phyloP scores from a whole-genome alignment of 345 rosid genomes.

The Citrus glauca region DNA sequence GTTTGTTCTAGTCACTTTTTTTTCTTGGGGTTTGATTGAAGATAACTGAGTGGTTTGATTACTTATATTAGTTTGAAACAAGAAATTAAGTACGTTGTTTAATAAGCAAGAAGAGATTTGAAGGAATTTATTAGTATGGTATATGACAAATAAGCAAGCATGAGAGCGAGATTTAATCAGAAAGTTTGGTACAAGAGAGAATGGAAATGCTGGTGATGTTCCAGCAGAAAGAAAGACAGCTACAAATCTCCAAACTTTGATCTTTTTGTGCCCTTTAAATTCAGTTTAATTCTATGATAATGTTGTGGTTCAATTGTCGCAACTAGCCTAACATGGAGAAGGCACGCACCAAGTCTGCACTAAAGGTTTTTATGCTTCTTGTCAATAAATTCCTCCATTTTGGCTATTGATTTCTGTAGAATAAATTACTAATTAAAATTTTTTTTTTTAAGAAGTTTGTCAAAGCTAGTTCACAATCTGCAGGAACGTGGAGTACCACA shows the following conservation, averaged over 20 bases:
- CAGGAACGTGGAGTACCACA: slow-evolving; percentile 39
- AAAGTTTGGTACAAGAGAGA: slow-evolving; percentile 67
- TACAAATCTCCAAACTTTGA: slow-evolving; percentile 73
- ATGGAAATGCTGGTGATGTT: slow-evolving; percentile 46
- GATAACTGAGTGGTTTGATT: not conserved
- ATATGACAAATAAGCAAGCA: slow-evolving; percentile 27
- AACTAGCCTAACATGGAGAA: slow-evolving; percentile 46
- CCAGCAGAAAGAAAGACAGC: slow-evolving; percentile 58
- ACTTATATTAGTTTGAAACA: not conserved
- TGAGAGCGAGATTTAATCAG: slow-evolving; percentile 78
- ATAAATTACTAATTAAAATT: not conserved
- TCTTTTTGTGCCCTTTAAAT: slow-evolving; percentile 38
- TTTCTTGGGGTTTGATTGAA: not conserved
- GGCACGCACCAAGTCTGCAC: slow-evolving; percentile 53
- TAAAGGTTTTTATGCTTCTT: slow-evolving; percentile 40
- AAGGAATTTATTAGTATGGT: slow-evolving; percentile 29
- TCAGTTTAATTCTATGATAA: slow-evolving; percentile 22
- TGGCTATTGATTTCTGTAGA: not conserved
- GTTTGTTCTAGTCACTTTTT: not conserved
- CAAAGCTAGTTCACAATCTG: slow-evolving; percentile 42
- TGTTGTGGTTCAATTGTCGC: not conserved
- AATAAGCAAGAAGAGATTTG: slow-evolving; percentile 31
- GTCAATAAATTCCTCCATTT: not conserved
- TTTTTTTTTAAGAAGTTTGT: slow-evolving; percentile 29
- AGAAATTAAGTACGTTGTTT: not conserved